Evolutionary conservation across 192 early-diverging fungal genomes (phyloP), one percentile per base, ranked within the genome.

Genomic region (Coemansia guatemalensis): DNA sequence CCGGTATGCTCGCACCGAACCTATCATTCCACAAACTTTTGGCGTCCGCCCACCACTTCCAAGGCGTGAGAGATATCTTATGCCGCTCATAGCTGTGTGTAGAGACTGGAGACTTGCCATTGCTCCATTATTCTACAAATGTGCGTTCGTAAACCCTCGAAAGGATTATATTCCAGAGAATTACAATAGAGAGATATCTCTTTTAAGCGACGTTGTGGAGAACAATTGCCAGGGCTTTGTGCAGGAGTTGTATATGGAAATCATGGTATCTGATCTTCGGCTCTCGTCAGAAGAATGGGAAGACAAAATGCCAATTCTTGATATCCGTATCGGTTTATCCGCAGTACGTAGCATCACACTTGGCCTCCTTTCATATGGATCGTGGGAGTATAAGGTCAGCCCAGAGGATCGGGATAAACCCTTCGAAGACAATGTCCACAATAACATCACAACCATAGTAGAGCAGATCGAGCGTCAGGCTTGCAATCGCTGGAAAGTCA

Each of bases 61-160:
- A 18, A 27, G 47, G 29, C 49, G 23, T 6, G 21, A 57, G 27
- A 32, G n/a, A 7, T 49, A 49, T 49, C 47, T 65, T 2, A 56
- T 56, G 0, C 67, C 73, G 4, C 39, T 69, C 2, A 55, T 64
- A 24, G 27, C 44, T 20, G 54, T 62, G 24, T 60, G 67, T 55
- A 58, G 53, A 18, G n/a, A 48, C 4, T 64, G 67, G 73, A 56
- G 68, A 11, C 14, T n/a, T 1, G 53, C 62, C 14, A 58, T 51
- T 25, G 67, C 60, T 17, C 41, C 67, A 21, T 47, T 58, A 22
- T 65, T 65, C 39, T 75, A 75, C 50, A 9, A 22, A 26, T 17
- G 39, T 48, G 25, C 29, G 29, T 17, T 18, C 47, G 0, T 51
- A 35, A 8, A 25, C 12, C 9, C n/a, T 20, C 58, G 23, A 39